phyloP scores from a whole-genome alignment of 148 eudicot genomes.

The Persicaria maculosa region DNA sequence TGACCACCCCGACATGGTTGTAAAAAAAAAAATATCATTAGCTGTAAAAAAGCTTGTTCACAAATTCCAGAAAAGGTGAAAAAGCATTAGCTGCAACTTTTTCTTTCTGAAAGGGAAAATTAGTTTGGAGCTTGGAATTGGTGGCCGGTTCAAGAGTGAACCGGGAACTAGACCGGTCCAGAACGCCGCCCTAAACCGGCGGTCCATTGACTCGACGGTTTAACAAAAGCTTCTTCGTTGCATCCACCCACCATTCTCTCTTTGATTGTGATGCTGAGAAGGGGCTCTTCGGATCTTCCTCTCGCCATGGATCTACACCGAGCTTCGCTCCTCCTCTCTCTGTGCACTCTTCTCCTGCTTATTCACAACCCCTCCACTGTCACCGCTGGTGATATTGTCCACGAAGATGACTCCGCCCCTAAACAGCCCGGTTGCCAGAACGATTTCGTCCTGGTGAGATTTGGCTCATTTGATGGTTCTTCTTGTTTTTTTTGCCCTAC shows the following conservation, averaged over 20 bases:
- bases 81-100: neutral
- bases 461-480: neutral
- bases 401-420: slow-evolving; percentile 12
- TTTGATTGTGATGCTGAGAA: slow-evolving; percentile 4
- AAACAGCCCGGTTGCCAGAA: slow-evolving; percentile 12
- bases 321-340: slow-evolving; percentile 22
- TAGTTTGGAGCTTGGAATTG: neutral
- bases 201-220: neutral
- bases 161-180: neutral
- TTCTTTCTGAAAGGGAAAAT: neutral
- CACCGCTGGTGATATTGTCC: slow-evolving; percentile 24
- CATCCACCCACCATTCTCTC: slow-evolving; percentile 10
- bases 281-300: neutral
- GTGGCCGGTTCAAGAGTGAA: slow-evolving; percentile 1
- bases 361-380: slow-evolving; percentile 26
- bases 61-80: too few relatives aligned
- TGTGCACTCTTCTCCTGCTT: slow-evolving; percentile 17
- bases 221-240: neutral
- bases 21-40: too few relatives aligned
- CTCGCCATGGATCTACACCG: slow-evolving; percentile 33
- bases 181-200: slow-evolving; percentile 8
- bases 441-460: slow-evolving; percentile 15
- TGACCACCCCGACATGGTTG: too few relatives aligned
- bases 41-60: neutral
- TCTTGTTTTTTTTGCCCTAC: too few relatives aligned